Evolutionary conservation across 108 stramenopile genomes (phyloP).

Genomic region (Hondaea fermentalgiana): DNA sequence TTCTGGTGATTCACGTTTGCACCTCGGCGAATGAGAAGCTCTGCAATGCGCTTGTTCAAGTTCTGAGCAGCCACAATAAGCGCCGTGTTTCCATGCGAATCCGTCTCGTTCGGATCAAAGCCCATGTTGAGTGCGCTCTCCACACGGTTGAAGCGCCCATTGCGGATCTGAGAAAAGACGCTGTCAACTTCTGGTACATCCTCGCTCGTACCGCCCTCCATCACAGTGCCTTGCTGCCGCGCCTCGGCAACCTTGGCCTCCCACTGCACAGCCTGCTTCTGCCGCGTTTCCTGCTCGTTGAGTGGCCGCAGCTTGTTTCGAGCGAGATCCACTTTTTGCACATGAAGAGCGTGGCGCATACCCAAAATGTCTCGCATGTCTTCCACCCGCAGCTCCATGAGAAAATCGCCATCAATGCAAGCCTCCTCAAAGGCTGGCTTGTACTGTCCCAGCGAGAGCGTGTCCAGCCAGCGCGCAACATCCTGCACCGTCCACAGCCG

Average conservation of each 20-base stretch:
- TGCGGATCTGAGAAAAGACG: conserved; percentile 50
- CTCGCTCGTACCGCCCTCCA: neutral
- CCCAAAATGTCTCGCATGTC: conserved; percentile 73
- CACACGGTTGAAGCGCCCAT: conserved; percentile 45
- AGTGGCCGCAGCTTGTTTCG: conserved; percentile 47
- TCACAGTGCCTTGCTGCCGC: neutral
- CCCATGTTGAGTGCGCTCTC: conserved; percentile 47
- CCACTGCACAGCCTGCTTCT: conserved; percentile 28
- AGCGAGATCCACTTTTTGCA: conserved; percentile 43
- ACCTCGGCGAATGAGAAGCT: conserved; percentile 40
- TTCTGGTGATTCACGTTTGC: conserved; percentile 46
- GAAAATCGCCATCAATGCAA: conserved; percentile 71
- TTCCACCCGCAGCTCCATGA: conserved; percentile 73
- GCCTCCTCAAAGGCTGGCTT: conserved; percentile 68
- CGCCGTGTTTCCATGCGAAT: conserved; percentile 26
- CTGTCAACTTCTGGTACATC: conserved; percentile 38
- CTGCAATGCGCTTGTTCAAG: conserved; percentile 24
- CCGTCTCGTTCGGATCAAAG: conserved; percentile 22
- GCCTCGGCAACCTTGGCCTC: conserved; percentile 15
- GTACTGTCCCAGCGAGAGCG: conserved; percentile 66
- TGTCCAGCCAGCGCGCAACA: conserved; percentile 67
- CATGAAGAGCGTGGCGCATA: conserved; percentile 72
- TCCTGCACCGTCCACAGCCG: conserved; percentile 69
- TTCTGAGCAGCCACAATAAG: conserved; percentile 42
- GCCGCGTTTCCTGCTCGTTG: conserved; percentile 24